A percentile compares a stretch with the other conserved stretches of the same genome.
Evolutionary conservation across 108 stramenopile species (phyloP).

Genomic region (Nitzschia palea): DNA sequence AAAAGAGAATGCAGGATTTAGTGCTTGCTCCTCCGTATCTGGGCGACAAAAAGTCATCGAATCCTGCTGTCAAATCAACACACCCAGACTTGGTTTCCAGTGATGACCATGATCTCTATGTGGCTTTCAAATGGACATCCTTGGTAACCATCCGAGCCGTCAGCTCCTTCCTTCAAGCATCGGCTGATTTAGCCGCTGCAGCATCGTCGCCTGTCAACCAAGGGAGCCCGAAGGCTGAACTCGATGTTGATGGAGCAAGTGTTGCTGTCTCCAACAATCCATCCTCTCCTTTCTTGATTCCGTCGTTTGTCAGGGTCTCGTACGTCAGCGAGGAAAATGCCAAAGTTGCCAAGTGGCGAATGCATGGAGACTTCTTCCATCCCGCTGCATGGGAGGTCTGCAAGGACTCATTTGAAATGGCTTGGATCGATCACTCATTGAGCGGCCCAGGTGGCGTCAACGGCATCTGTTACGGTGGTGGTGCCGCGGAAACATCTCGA

Average conservation of each 20-base stretch:
- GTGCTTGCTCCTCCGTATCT: constrained; percentile 75
- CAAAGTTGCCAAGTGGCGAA: constrained; percentile 81
- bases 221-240: constrained; percentile 21
- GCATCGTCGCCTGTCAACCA: constrained; percentile 58
- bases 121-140: constrained; percentile 85
- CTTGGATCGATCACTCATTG: constrained; percentile 81
- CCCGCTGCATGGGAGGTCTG: constrained; percentile 90
- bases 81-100: constrained; percentile 83
- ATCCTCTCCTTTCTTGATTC: constrained; percentile 80
- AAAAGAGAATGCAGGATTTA: constrained; percentile 80
- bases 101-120: constrained; percentile 83
- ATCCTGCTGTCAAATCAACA: constrained; percentile 70
- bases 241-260: constrained; percentile 48
- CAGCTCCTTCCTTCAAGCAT: constrained; percentile 80
- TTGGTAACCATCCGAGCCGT: constrained; percentile 68
- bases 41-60: constrained; percentile 41
- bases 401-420: constrained; percentile 84
- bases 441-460: constrained; percentile 75
- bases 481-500: constrained; percentile 23
- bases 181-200: constrained; percentile 81
- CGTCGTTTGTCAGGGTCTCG: constrained; percentile 84
- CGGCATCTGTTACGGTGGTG: constrained; percentile 50
- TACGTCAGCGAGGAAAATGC: constrained; percentile 88
- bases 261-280: constrained; percentile 48
- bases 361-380: constrained; percentile 87